Conservation (phyloP, 1,284 basidiomycete species). For the Boletus subluridellus region DNA sequence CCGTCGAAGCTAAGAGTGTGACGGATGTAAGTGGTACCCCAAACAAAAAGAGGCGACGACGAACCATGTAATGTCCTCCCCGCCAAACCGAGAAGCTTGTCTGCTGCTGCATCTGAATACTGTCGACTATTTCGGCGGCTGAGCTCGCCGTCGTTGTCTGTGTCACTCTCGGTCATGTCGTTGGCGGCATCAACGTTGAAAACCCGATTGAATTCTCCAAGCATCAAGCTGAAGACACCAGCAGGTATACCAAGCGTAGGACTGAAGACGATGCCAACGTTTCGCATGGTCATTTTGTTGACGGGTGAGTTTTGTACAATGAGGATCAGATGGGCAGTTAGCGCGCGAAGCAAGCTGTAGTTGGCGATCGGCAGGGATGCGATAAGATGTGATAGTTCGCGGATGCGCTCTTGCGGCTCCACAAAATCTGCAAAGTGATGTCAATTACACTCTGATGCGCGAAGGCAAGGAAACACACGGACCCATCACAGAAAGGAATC, state of each 20-base stretch:
- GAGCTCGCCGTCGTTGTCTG: slow-evolving; percentile 38
- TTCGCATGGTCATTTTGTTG: slow-evolving; percentile 99
- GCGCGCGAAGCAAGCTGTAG: slow-evolving; percentile 88
- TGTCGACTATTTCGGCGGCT: slow-evolving; percentile 72
- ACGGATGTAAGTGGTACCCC: slow-evolving; percentile 8
- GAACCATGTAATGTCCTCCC: slow-evolving; percentile 63
- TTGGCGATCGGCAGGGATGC: slow-evolving; percentile 86
- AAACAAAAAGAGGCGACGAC: slow-evolving; percentile 27
- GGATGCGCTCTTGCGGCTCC: slow-evolving; percentile 83
- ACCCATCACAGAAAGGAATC: slow-evolving; percentile 91
- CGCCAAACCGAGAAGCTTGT: slow-evolving; percentile 68
- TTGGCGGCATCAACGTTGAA: slow-evolving; percentile 67
- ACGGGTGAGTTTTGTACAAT: slow-evolving; percentile 86
- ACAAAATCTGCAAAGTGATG: slow-evolving; percentile 64
- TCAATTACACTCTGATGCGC: slow-evolving; percentile 8
- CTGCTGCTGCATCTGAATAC: slow-evolving; percentile 75
- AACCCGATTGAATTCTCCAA: slow-evolving; percentile 86
- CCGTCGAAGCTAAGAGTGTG: slow-evolving; percentile 41
- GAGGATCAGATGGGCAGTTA: slow-evolving; percentile 93
- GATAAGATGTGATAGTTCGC: slow-evolving; percentile 83
- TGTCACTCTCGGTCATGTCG: slow-evolving; percentile 36
- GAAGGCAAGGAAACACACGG: slow-evolving; percentile 33
- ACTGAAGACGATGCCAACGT: slow-evolving; percentile 97
- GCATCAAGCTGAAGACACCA: slow-evolving; percentile 89
- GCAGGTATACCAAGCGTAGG: slow-evolving; percentile 94